phyloP scores from a whole-genome alignment of 768 basidiomycete species.

The Fistulinella prunicolor region DNA sequence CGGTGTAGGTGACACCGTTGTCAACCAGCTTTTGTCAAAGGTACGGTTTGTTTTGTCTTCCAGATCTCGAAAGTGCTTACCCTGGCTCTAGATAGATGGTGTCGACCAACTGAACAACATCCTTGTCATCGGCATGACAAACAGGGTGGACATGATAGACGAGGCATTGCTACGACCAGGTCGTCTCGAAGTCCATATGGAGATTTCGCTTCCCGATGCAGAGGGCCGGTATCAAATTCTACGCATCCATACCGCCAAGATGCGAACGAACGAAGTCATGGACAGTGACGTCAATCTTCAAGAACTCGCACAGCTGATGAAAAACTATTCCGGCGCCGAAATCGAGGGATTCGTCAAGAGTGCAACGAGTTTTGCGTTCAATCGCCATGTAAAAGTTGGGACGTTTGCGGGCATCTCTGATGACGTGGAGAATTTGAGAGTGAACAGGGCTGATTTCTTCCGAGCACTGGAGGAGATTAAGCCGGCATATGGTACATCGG shows the following conservation, averaged over 20 bases:
- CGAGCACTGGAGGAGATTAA: slow-evolving; percentile 91
- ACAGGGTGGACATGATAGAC: slow-evolving; percentile 97
- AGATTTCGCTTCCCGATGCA: slow-evolving; percentile 96
- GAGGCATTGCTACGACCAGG: slow-evolving; percentile 96
- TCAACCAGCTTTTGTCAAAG: slow-evolving; percentile 98
- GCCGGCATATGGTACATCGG: slow-evolving; percentile 95
- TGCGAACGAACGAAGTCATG: slow-evolving; percentile 91
- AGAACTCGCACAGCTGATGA: slow-evolving; percentile 81
- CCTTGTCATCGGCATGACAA: slow-evolving; percentile 99
- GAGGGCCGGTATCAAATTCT: slow-evolving; percentile 90
- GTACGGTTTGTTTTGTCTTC: slow-evolving; percentile 34
- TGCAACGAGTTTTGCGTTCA: slow-evolving; percentile 97
- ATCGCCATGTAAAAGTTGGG: slow-evolving; percentile 95
- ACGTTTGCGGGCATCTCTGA: slow-evolving; percentile 96
- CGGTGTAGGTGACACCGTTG: slow-evolving; percentile 97
- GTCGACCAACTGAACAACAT: slow-evolving; percentile 99
- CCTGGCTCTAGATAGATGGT: slow-evolving; percentile 82
- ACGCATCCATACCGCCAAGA: slow-evolving; percentile 91
- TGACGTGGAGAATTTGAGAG: slow-evolving; percentile 90
- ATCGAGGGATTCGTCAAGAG: slow-evolving; percentile 96
- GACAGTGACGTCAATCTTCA: slow-evolving; percentile 76
- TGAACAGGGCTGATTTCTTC: slow-evolving; percentile 83
- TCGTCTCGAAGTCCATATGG: slow-evolving; percentile 99
- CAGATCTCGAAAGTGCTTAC: slow-evolving; percentile 9
- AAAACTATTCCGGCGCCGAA: slow-evolving; percentile 98